A percentile compares a stretch with the other conserved stretches of the same genome.
Conservation (phyloP, 1,139 yeast species). For the Suhomyces atakaporum region DNA sequence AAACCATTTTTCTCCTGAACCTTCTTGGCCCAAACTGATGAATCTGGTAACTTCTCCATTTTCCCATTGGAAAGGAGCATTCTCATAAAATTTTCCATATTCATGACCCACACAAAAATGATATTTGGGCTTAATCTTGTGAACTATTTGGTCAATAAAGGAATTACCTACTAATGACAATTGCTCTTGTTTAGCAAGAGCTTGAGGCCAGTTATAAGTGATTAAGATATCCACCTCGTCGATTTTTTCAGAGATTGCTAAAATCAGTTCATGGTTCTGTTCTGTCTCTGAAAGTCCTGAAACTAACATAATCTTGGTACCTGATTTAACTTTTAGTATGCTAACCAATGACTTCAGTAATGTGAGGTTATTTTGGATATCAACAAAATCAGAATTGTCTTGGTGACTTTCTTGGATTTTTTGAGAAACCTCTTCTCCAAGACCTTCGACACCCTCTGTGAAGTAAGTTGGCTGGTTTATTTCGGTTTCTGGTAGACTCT, state of each 20-base stretch:
- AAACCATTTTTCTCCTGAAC: conserved; percentile 64
- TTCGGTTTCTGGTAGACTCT: conserved; percentile 20
- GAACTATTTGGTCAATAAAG: conserved; percentile 50
- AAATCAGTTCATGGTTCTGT: conserved; percentile 15
- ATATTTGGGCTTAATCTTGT: conserved; percentile 56
- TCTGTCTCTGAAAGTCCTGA: conserved; percentile 30
- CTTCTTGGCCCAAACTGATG: conserved; percentile 63
- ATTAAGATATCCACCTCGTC: conserved; percentile 53
- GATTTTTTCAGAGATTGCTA: conserved; percentile 9
- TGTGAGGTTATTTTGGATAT: conserved; percentile 23
- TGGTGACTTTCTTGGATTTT: background rate
- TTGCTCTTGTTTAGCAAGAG: conserved; percentile 44
- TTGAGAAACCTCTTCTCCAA: conserved; percentile 9
- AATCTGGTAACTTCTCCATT: conserved; percentile 52
- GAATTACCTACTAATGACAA: conserved; percentile 39
- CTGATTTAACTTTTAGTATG: conserved; percentile 42
- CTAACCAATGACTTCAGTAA: conserved; percentile 29
- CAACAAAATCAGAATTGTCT: conserved; percentile 15
- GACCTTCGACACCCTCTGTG: conserved; percentile 25
- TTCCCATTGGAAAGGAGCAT: conserved; percentile 61
- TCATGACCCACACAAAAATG: conserved; percentile 61
- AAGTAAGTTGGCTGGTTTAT: conserved; percentile 34
- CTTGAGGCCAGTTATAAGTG: conserved; percentile 62
- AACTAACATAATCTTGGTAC: conserved; percentile 50
- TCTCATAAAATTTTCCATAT: conserved; percentile 53